Base-by-base conservation (phyloP, 345 rosid genomes). In the Trapa incisa region DNA sequence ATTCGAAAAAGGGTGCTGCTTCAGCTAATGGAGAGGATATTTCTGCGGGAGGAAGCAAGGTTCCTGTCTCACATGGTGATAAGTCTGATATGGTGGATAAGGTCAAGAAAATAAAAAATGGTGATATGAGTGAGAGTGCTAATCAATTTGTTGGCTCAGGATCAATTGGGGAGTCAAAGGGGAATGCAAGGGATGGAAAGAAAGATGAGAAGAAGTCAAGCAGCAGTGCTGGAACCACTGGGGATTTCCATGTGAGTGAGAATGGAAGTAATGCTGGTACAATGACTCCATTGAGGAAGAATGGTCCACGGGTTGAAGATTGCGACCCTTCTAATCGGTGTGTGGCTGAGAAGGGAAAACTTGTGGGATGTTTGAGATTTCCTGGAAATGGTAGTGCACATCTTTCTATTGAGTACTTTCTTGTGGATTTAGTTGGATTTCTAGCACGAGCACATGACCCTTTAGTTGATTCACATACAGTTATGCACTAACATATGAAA, bases 341-440 rank as follows among this genome's bases (percentile, higher is more conserved):
- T 77, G 70, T 39, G 1, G 85, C 84, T 74, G 71, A 76, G 45
- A 75, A 79, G 7, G 68, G 81, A 53, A 76, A 86, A 54, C 76
- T 91, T 68, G 87, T 84, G 33, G 97, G 96, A 47, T 88, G 97
- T 81, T 75, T 91, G 10, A 85, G 87, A 69, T 91, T 88, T 68
- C 88, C 96, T 0, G 96, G 97, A 72, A 83, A 85, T 65, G 93
- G 95, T 88, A 69, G 61, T 81, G 57, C 17, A 0, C 5, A 48
- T 75, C 54, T 41, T 39, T 56, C 47, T n/a, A 12, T 57, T 5
- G 29, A 13, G 3, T 57, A 29, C 36, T 29, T 29, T 52, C 16
- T 57, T 9, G 13, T 41, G 22, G 3, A 29, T 54, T 33, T 54
- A 29, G 3, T 54, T 17, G 60, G 29, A 17, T 29, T n/a, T 33